phyloP scores from a whole-genome alignment of 106 monocot genomes.

The Alisma plantagoaquatica region DNA sequence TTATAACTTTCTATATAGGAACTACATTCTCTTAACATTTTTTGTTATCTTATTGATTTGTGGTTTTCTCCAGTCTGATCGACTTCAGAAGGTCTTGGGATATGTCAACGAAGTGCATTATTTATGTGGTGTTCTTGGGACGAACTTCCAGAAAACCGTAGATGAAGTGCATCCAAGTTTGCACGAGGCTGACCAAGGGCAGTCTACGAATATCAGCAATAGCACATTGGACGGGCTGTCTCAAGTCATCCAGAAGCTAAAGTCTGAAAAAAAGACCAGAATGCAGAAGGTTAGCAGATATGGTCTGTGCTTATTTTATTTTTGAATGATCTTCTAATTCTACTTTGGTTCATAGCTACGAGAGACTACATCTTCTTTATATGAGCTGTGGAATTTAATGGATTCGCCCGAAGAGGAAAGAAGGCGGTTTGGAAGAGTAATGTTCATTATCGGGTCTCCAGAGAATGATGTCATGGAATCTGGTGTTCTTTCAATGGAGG shows the following conservation, averaged over 20 bases:
- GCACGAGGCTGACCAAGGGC: constrained; percentile 30
- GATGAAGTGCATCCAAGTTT: constrained; percentile 87
- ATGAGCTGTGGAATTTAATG: constrained; percentile 87
- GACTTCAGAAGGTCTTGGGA: constrained; percentile 61
- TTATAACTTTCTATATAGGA: too few species aligned
- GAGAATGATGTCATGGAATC: constrained; percentile 34
- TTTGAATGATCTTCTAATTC: neutral
- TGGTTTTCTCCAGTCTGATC: constrained; percentile 53
- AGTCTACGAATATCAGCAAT: constrained; percentile 61
- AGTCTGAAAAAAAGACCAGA: constrained; percentile 47
- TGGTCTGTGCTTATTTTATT: neutral
- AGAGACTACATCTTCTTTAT: constrained; percentile 48
- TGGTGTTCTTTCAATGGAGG: constrained; percentile 54
- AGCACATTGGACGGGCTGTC: constrained; percentile 62
- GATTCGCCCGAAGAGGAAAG: constrained; percentile 68
- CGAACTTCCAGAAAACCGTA: constrained; percentile 63
- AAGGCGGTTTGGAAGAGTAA: constrained; percentile 39
- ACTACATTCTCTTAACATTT: neutral
- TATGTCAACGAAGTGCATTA: constrained; percentile 74
- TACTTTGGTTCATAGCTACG: constrained; percentile 31
- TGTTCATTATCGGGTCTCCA: constrained; percentile 30
- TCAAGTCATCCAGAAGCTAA: constrained; percentile 40
- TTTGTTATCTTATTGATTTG: neutral
- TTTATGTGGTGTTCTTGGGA: constrained; percentile 73
- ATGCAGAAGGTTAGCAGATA: constrained; percentile 38